phyloP scores from a whole-genome alignment of 2,329 filamentous ascomycete species.

The Sphaceloma murrayae region DNA sequence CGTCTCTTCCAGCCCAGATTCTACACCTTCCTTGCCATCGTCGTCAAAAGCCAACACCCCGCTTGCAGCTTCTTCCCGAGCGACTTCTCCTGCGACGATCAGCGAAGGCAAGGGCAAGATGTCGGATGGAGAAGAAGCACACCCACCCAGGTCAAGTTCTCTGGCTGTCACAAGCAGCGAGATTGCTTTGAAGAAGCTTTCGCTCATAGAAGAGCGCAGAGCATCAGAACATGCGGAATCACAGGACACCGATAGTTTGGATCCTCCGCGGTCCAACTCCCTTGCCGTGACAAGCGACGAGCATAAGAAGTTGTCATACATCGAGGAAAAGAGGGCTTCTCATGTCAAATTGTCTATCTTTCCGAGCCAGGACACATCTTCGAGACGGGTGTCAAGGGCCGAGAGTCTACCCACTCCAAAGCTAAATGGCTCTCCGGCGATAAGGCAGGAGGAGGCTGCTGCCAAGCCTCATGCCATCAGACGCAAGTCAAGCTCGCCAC shows the following conservation, averaged over 20 bases:
- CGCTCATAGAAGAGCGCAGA: slow-evolving; percentile 28
- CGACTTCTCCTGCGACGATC: slow-evolving; percentile 40
- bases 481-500: slow-evolving; percentile 9
- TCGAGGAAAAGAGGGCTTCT: slow-evolving; percentile 7
- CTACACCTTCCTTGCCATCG: slow-evolving; percentile 11
- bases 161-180: slow-evolving; percentile 6
- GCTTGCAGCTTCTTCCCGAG: slow-evolving; percentile 52
- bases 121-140: slow-evolving; percentile 27
- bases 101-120: not conserved
- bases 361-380: not conserved
- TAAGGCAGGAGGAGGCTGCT: not conserved
- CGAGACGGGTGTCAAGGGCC: slow-evolving; percentile 2
- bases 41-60: slow-evolving; percentile 33
- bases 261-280: slow-evolving; percentile 5
- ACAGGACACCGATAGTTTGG: not conserved
- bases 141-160: slow-evolving; percentile 4
- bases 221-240: slow-evolving; percentile 1
- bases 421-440: not conserved
- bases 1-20: slow-evolving; percentile 7
- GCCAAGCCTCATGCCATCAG: not conserved
- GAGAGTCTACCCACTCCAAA: slow-evolving; percentile 1
- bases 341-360: slow-evolving; percentile 10
- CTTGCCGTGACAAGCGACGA: slow-evolving; percentile 12
- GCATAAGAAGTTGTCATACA: slow-evolving; percentile 5
- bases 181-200: slow-evolving; percentile 25